Evolutionary conservation across 192 early-diverging fungal species (phyloP).

Genomic region (Diversispora eburnea): DNA sequence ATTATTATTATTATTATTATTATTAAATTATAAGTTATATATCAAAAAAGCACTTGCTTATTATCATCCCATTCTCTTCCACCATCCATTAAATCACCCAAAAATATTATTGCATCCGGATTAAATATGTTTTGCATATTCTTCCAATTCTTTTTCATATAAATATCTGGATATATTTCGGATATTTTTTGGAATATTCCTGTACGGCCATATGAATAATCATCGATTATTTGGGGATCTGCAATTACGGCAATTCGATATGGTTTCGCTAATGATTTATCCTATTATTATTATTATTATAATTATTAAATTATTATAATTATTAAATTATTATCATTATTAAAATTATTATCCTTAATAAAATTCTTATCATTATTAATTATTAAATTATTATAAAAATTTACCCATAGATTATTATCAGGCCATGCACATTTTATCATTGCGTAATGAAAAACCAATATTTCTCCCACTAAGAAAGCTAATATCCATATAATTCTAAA

Average conservation of each 20-base stretch:
- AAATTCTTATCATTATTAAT: background rate
- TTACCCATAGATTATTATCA: constrained; percentile 17
- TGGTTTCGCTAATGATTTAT: constrained; percentile 6
- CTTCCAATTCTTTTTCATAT: constrained; percentile 77
- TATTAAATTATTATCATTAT: background rate
- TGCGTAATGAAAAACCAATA: constrained; percentile 18
- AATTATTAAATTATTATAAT: background rate
- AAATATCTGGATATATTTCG: constrained; percentile 83
- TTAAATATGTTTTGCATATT: constrained; percentile 49
- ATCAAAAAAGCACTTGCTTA: constrained; percentile 30
- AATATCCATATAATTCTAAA: constrained; percentile 21
- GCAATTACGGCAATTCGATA: constrained; percentile 64
- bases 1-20: constrained; percentile 21
- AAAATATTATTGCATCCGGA: constrained; percentile 66
- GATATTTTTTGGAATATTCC: constrained; percentile 57
- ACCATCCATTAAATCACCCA: constrained; percentile 87
- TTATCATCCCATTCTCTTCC: constrained; percentile 59
- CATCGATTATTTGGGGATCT: constrained; percentile 92
- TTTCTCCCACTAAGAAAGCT: constrained; percentile 22
- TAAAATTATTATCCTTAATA: background rate
- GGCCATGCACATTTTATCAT: constrained; percentile 26
- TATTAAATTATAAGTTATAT: constrained; percentile 22
- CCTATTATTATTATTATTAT: constrained; percentile 1
- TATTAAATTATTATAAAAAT: background rate
- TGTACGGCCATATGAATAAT: constrained; percentile 75